These are phyloP conservation scores for Pythium periplocum DNA, from an alignment of 352 stramenopile species.

Conservation along the genomic window DNA sequence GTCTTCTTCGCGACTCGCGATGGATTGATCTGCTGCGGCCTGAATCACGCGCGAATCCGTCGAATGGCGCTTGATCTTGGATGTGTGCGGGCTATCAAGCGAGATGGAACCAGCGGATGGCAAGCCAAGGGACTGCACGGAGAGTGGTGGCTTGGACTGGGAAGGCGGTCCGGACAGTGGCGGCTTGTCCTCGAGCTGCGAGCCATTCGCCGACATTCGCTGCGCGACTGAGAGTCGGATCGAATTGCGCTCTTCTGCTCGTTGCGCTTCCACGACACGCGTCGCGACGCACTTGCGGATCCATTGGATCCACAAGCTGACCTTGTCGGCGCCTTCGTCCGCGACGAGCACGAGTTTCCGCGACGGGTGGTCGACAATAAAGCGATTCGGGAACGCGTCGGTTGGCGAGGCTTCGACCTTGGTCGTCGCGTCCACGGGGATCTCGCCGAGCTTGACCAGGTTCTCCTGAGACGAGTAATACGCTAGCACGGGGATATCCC, in stretches of 20 bases:
- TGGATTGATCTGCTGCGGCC: constrained; percentile 48
- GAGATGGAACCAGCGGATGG: background rate
- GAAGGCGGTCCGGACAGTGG: background rate
- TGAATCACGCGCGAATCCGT: constrained; percentile 64
- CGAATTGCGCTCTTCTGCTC: constrained; percentile 11
- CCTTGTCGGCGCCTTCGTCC: constrained; percentile 40
- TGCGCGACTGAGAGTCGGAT: constrained; percentile 16
- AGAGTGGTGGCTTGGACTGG: background rate
- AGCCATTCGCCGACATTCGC: constrained; percentile 14
- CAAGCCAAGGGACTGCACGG: background rate
- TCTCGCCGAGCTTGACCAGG: constrained; percentile 78
- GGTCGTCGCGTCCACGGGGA: constrained; percentile 62
- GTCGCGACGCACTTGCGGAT: constrained; percentile 48
- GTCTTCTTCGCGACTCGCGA: constrained; percentile 32
- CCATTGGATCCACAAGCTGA: constrained; percentile 60
- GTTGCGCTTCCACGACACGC: constrained; percentile 18
- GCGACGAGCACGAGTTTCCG: constrained; percentile 73
- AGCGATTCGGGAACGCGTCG: constrained; percentile 49
- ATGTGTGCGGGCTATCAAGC: constrained; percentile 14
- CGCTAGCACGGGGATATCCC: constrained; percentile 62
- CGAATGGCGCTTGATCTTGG: constrained; percentile 54
- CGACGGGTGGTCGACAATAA: constrained; percentile 58
- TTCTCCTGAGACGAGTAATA: constrained; percentile 80
- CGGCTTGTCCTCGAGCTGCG: constrained; percentile 4
- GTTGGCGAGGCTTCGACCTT: constrained; percentile 39